Percentiles rank a stretch among this genome's conserved stretches.
phyloP scores from a whole-genome alignment of 2,329 filamentous ascomycete species.

The Aurifilum marmelostoma region DNA sequence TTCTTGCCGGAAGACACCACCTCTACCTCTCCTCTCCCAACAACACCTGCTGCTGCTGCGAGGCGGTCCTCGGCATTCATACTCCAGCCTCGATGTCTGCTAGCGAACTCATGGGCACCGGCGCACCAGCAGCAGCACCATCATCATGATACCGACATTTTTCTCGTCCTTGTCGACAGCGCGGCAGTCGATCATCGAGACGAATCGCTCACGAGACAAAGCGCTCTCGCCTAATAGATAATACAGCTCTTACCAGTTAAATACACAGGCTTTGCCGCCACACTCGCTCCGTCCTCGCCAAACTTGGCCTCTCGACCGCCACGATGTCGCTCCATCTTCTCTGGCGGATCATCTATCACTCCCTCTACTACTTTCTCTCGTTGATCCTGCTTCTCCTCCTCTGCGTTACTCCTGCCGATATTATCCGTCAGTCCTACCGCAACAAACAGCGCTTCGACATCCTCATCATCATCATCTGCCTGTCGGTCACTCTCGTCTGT shows the following conservation, averaged over 20 bases:
- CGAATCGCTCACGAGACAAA: slow-evolving; percentile 15
- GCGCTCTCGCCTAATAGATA: slow-evolving; percentile 24
- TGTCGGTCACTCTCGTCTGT: slow-evolving; percentile 71
- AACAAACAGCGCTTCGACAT: slow-evolving; percentile 75
- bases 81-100: slow-evolving; percentile 23
- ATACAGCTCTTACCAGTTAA: slow-evolving; percentile 3
- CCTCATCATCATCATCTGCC: slow-evolving; percentile 77
- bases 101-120: slow-evolving; percentile 13
- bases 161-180: slow-evolving; percentile 26
- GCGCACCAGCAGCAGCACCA: slow-evolving; percentile 22
- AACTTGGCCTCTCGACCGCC: background rate
- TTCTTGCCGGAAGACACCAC: slow-evolving; percentile 1
- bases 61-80: slow-evolving; percentile 13
- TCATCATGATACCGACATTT: slow-evolving; percentile 30
- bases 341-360: slow-evolving; percentile 80
- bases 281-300: background rate
- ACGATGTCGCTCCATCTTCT: slow-evolving; percentile 50
- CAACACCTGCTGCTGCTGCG: background rate
- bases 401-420: slow-evolving; percentile 78
- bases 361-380: slow-evolving; percentile 76
- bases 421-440: slow-evolving; percentile 74
- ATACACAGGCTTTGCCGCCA: background rate
- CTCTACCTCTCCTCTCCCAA: slow-evolving; percentile 2
- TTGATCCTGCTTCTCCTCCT: slow-evolving; percentile 74
- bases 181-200: slow-evolving; percentile 27